Base-by-base conservation (phyloP, 768 basidiomycete genomes). In the Boletus speciosus region DNA sequence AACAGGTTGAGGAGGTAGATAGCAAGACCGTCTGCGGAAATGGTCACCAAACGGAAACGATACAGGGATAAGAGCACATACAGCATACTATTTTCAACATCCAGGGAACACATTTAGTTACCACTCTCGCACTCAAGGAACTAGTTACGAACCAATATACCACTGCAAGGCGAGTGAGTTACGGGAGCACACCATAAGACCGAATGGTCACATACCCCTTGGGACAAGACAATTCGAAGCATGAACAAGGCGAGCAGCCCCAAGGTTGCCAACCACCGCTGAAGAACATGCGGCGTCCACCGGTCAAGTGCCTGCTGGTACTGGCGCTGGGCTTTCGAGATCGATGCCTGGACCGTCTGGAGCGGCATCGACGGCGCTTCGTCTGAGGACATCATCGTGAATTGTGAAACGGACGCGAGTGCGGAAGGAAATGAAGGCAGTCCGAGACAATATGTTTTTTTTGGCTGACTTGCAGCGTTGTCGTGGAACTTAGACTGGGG, bases 1-100 rank as follows among this genome's bases (percentile, higher is more conserved):
- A 99, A 84, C 49, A 99, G 83, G 75, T 99, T 97, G 55, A 98
- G 81, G 58, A 96, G 83, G 74, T 98, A 98, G 62, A 97, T 98
- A 31, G 92, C 94, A 61, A 90, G 86, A 16, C 90, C 95, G 67
- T 96, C 89, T 90, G 56, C 14, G 60, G 8, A 48, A 19, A 40
- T 0, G 42, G 42, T 61, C 29, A 61, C 29, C 12, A 29, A 25
- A 44, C 36, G 35, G 49, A 43, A 38, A 45, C 46, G 16, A 37
- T 37, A 29, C 1, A 11, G 19, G 12, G n/a, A 47, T 25, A 25
- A 56, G 31, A 31, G 31, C 1, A 81, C 88, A 61, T 66, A 89
- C 87, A 88, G 73, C 86, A 89, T 45, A 88, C 85, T 86, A 7
- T 52, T 21, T 51, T 45, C 46, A 35, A 45, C 34, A 21, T 4